These are phyloP conservation scores for Hyaloperonospora arabidopsidis DNA, from an alignment of 352 stramenopile genomes.

Conservation along the genomic window DNA sequence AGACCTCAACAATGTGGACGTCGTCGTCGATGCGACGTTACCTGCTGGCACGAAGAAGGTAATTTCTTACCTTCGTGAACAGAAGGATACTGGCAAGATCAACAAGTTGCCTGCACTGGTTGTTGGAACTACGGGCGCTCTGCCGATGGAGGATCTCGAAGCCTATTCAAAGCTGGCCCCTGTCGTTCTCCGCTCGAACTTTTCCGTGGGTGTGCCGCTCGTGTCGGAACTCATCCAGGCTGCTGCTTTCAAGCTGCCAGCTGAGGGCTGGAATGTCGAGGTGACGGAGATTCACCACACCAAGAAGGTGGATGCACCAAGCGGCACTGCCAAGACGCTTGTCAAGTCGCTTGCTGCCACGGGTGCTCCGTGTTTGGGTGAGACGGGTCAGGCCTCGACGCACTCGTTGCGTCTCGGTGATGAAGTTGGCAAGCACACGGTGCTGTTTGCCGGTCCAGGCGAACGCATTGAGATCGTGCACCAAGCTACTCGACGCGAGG, in stretches of 20 bases:
- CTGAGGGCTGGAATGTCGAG: constrained; percentile 72
- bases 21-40: constrained; percentile 74
- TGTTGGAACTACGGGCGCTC: constrained; percentile 60
- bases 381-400: constrained; percentile 38
- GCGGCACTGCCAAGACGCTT: constrained; percentile 72
- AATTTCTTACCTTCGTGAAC: constrained; percentile 44
- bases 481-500: constrained; percentile 66
- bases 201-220: constrained; percentile 76
- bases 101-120: constrained; percentile 66
- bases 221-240: constrained; percentile 64
- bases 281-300: constrained; percentile 82
- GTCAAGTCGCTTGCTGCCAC: constrained; percentile 57
- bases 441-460: constrained; percentile 67
- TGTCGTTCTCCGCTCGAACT: constrained; percentile 76
- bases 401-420: constrained; percentile 73
- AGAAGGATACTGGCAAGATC: constrained; percentile 57
- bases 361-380: constrained; percentile 44
- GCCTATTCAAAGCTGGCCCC: constrained; percentile 51
- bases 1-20: constrained; percentile 41
- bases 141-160: constrained; percentile 51
- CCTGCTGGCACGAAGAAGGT: constrained; percentile 64
- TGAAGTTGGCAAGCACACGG: constrained; percentile 77
- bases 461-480: constrained; percentile 83
- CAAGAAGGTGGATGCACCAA: constrained; percentile 79
- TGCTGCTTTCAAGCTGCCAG: constrained; percentile 66